Evolutionary conservation across 345 rosid genomes (phyloP).

Genomic region (Populus pruinosa): DNA sequence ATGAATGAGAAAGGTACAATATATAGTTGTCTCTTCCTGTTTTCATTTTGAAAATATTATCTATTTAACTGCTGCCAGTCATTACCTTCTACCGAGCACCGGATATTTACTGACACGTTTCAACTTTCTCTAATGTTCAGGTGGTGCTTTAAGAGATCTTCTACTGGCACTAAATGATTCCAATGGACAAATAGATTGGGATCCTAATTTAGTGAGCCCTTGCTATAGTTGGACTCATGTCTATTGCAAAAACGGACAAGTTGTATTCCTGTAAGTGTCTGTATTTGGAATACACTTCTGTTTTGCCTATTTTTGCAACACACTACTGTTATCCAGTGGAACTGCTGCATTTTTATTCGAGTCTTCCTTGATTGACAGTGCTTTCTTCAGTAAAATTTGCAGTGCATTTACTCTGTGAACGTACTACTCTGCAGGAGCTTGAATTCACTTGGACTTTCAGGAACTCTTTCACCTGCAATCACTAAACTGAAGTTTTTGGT

Average conservation of each 20-base stretch:
- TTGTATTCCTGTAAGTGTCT: constrained; percentile 63
- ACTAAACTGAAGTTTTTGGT: constrained; percentile 65
- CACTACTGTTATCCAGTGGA: background rate
- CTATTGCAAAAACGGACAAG: constrained; percentile 65
- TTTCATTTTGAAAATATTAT: background rate
- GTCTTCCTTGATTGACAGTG: background rate
- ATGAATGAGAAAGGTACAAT: background rate
- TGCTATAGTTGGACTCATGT: constrained; percentile 87
- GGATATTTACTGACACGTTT: constrained; percentile 2
- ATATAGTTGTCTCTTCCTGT: background rate
- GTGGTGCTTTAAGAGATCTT: constrained; percentile 67
- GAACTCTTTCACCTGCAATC: constrained; percentile 71
- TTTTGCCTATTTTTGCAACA: background rate
- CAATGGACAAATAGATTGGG: constrained; percentile 51
- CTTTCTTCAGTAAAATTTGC: constrained; percentile 4
- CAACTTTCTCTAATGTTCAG: constrained; percentile 30
- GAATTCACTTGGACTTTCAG: constrained; percentile 70
- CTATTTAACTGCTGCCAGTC: background rate
- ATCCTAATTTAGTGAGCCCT: constrained; percentile 62
- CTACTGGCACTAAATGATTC: constrained; percentile 56
- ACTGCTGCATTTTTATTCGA: background rate
- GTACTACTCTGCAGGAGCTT: constrained; percentile 48
- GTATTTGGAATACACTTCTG: background rate
- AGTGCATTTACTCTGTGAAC: constrained; percentile 4
- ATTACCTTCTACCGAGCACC: background rate